phyloP scores from a whole-genome alignment of 2,329 filamentous ascomycete genomes.

The Venturia oleaginea region DNA sequence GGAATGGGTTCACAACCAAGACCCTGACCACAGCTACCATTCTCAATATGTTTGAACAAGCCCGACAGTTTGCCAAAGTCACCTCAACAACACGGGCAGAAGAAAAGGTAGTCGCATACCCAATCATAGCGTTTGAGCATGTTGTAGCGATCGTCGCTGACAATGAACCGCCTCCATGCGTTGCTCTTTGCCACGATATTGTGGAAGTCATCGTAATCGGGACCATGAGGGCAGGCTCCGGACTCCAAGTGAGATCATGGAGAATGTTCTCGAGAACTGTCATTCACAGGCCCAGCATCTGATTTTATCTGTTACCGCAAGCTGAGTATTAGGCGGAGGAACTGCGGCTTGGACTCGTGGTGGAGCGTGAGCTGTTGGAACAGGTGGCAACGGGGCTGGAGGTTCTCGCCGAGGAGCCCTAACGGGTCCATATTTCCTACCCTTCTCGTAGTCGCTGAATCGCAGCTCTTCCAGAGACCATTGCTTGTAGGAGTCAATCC shows the following conservation, averaged over 20 bases:
- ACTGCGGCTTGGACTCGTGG: not conserved
- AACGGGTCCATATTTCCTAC: conserved; percentile 60
- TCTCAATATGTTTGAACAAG: not conserved
- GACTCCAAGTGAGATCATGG: not conserved
- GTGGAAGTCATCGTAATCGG: not conserved
- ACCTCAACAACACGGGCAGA: not conserved
- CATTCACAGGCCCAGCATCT: not conserved
- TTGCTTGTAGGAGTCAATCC: conserved; percentile 73
- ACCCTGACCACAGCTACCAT: too few species aligned
- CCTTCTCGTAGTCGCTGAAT: conserved; percentile 79
- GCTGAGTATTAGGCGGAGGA: not conserved
- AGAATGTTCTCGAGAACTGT: not conserved
- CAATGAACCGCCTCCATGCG: not conserved
- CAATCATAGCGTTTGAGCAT: not conserved
- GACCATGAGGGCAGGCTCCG: not conserved
- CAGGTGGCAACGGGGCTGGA: not conserved
- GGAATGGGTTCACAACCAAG: too few species aligned
- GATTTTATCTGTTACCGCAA: not conserved
- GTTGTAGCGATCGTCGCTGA: not conserved
- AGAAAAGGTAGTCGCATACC: not conserved
- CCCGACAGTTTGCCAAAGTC: not conserved
- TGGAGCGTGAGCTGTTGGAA: not conserved
- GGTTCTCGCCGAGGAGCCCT: not conserved
- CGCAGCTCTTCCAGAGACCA: conserved; percentile 66
- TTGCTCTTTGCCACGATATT: not conserved